These are phyloP conservation scores for Betula pendula DNA, from an alignment of 306 rosid genomes.

Conservation along the genomic window DNA sequence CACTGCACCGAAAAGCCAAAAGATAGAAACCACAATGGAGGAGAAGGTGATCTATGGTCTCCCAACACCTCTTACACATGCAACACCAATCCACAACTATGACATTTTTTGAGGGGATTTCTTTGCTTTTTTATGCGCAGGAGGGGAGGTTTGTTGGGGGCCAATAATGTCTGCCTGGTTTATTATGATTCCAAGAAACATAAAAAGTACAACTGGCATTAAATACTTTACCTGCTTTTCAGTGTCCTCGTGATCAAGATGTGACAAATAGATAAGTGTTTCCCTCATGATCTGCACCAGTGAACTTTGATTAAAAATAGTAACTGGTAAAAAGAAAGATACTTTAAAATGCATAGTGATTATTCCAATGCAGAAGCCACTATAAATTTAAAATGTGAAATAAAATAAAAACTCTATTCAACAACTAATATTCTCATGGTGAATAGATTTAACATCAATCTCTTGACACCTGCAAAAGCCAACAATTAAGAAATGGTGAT, in stretches of 20 bases:
- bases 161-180: not conserved
- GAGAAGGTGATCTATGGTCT: no score
- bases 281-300: conserved; percentile 94
- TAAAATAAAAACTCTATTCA: not conserved
- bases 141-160: not conserved
- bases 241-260: conserved; percentile 98
- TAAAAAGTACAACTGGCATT: not conserved
- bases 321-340: not conserved
- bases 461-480: not conserved
- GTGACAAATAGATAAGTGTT: conserved; percentile 91
- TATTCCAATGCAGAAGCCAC: not conserved
- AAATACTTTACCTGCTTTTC: conserved; percentile 74
- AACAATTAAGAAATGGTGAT: not conserved
- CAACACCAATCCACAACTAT: no score
- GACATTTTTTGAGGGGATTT: not conserved
- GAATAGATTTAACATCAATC: not conserved
- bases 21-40: no score
- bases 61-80: no score
- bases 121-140: not conserved
- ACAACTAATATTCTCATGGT: not conserved
- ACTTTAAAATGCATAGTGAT: not conserved
- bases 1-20: no score
- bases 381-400: not conserved
- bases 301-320: conserved; percentile 16
- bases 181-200: not conserved